A percentile compares a stretch with the other conserved stretches of the same genome.
phyloP scores from a whole-genome alignment of 306 rosid species.

The Glycine tomentella region DNA sequence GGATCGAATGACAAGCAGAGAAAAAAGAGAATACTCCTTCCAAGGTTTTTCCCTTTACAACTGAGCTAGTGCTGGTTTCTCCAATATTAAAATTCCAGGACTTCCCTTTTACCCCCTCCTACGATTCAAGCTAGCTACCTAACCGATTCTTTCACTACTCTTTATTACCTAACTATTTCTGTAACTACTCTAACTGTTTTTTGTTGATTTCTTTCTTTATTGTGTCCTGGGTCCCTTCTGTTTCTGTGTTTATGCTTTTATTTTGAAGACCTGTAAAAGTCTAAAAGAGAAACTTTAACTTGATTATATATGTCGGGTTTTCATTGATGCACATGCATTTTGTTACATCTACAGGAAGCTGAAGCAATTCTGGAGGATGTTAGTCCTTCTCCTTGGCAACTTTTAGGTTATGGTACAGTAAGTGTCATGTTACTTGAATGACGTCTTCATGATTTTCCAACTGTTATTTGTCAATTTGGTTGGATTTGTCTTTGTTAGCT shows the following conservation, averaged over 20 bases:
- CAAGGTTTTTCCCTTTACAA: background rate
- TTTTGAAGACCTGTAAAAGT: slow-evolving; percentile 9
- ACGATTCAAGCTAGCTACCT: slow-evolving; percentile 16
- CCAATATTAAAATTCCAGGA: background rate
- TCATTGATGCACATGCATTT: slow-evolving; percentile 20
- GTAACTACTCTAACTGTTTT: background rate
- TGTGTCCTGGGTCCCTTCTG: background rate
- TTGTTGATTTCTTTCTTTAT: background rate
- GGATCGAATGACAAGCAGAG: slow-evolving; percentile 1
- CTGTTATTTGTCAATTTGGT: slow-evolving; percentile 43
- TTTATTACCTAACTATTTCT: background rate
- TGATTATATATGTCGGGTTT: slow-evolving; percentile 10
- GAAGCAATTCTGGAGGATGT: slow-evolving; percentile 89
- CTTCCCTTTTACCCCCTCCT: slow-evolving; percentile 1
- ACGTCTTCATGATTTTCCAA: slow-evolving; percentile 25
- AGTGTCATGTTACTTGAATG: slow-evolving; percentile 50
- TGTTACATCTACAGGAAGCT: slow-evolving; percentile 77
- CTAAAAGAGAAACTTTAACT: slow-evolving; percentile 25
- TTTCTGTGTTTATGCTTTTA: slow-evolving; percentile 3
- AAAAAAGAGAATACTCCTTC: slow-evolving; percentile 1
- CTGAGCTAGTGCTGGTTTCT: slow-evolving; percentile 8
- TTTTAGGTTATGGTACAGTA: slow-evolving; percentile 81
- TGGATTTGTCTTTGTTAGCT: slow-evolving; percentile 22
- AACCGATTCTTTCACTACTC: background rate
- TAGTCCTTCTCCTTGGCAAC: slow-evolving; percentile 73